Percentiles rank a stretch among this genome's conserved stretches.
Conservation (phyloP, 345 rosid genomes). For the Odontarrhena argentea region DNA sequence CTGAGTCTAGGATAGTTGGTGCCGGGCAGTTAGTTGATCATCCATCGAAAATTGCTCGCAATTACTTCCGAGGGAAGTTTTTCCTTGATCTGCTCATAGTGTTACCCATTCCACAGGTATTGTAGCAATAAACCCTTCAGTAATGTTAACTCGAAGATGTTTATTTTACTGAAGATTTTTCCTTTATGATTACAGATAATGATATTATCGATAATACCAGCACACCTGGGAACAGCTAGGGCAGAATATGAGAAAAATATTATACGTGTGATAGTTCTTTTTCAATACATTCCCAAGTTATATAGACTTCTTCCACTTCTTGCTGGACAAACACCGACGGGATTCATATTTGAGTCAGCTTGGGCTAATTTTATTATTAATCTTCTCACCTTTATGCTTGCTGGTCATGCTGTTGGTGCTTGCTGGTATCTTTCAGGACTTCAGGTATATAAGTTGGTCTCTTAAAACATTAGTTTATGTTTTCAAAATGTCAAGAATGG, state of each 20-base stretch:
- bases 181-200: constrained; percentile 49
- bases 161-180: background rate
- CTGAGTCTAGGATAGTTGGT: constrained; percentile 78
- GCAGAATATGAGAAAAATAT: constrained; percentile 71
- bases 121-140: constrained; percentile 24
- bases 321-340: constrained; percentile 72
- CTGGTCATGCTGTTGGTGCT: constrained; percentile 81
- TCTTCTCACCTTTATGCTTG: constrained; percentile 69
- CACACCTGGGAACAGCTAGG: constrained; percentile 42
- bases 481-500: background rate
- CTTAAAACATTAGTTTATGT: too few relatives aligned
- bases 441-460: constrained; percentile 48
- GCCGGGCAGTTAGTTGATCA: constrained; percentile 89
- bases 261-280: constrained; percentile 58
- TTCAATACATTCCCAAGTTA: constrained; percentile 75
- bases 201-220: constrained; percentile 53
- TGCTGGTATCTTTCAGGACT: constrained; percentile 88
- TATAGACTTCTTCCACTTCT: constrained; percentile 70
- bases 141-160: constrained; percentile 1
- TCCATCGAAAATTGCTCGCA: constrained; percentile 63
- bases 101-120: constrained; percentile 87
- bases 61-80: constrained; percentile 66
- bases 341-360: constrained; percentile 86
- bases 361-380: constrained; percentile 85
- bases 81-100: constrained; percentile 59